Evolutionary conservation across 208 protist genomes (phyloP).

Genomic region (Perkinsela sp.): DNA sequence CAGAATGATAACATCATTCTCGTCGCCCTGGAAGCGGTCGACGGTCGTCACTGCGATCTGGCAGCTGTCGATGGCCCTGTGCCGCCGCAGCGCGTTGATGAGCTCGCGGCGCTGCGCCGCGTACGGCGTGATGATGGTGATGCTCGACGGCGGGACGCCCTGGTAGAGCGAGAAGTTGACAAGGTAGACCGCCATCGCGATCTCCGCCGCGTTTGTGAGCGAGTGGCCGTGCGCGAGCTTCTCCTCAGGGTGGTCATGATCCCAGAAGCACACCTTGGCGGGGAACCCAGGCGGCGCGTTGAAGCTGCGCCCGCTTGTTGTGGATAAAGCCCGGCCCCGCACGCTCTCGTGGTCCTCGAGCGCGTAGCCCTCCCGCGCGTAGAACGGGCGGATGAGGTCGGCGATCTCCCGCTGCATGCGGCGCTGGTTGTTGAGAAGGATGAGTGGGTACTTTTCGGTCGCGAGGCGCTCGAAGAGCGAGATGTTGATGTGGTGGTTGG

Average conservation of each 20-base stretch:
- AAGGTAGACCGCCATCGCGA: conserved; percentile 32
- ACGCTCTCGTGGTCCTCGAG: conserved; percentile 21
- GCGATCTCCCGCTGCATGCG: conserved; percentile 59
- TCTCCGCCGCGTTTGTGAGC: conserved; percentile 30
- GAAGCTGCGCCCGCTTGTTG: conserved; percentile 7
- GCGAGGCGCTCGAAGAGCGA: conserved; percentile 64
- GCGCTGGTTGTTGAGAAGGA: conserved; percentile 52
- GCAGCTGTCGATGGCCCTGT: background rate
- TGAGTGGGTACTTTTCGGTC: conserved; percentile 10
- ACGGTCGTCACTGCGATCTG: conserved; percentile 42
- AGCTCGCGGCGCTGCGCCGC: conserved; percentile 58
- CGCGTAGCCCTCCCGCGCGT: conserved; percentile 15
- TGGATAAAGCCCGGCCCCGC: conserved; percentile 17
- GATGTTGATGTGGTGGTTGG: conserved; percentile 34
- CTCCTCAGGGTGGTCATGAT: conserved; percentile 34
- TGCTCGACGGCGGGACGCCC: conserved; percentile 37
- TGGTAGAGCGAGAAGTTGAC: conserved; percentile 33
- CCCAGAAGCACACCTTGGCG: conserved; percentile 52
- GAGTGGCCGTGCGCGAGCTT: conserved; percentile 2
- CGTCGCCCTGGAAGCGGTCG: conserved; percentile 79
- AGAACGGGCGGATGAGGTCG: conserved; percentile 48
- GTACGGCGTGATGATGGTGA: conserved; percentile 77
- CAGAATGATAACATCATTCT: conserved; percentile 73
- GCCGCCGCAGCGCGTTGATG: conserved; percentile 10
- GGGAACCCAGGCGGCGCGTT: conserved; percentile 30